Conservation (phyloP, 495 filamentous ascomycete species). For the Tetracladium setigerum region DNA sequence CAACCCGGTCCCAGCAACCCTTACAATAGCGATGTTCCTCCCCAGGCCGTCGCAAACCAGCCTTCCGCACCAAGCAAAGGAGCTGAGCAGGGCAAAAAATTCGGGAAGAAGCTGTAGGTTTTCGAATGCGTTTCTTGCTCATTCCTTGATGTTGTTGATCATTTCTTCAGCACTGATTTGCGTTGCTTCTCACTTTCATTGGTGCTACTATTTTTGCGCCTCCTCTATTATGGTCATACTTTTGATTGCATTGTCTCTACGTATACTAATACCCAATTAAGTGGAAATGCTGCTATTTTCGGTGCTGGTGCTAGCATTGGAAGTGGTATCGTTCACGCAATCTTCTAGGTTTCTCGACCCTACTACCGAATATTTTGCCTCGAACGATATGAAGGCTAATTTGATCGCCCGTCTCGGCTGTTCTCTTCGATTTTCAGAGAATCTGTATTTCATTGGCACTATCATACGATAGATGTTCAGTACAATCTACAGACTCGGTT, state of each 20-base stretch:
- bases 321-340: slow-evolving; percentile 83
- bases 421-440: no score
- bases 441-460: no score
- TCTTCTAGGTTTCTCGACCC: slow-evolving; percentile 27
- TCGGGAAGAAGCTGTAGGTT: slow-evolving; percentile 60
- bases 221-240: slow-evolving; percentile 6
- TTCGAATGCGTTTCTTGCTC: slow-evolving; percentile 26
- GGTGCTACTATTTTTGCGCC: slow-evolving; percentile 30
- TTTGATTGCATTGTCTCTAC: no score
- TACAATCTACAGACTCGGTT: no score
- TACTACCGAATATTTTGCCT: no score
- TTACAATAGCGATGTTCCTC: slow-evolving; percentile 42
- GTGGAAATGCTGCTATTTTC: slow-evolving; percentile 48
- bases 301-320: slow-evolving; percentile 87
- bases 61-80: slow-evolving; percentile 33
- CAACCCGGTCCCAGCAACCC: slow-evolving; percentile 28
- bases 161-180: no score
- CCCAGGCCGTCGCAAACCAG: slow-evolving; percentile 37
- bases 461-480: no score
- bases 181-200: slow-evolving; percentile 23
- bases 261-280: no score
- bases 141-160: no score
- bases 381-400: no score
- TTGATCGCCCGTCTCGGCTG: no score
- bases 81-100: slow-evolving; percentile 57